Conservation (phyloP, 2,329 filamentous ascomycete species). For the Paecilomyces variotii region DNA sequence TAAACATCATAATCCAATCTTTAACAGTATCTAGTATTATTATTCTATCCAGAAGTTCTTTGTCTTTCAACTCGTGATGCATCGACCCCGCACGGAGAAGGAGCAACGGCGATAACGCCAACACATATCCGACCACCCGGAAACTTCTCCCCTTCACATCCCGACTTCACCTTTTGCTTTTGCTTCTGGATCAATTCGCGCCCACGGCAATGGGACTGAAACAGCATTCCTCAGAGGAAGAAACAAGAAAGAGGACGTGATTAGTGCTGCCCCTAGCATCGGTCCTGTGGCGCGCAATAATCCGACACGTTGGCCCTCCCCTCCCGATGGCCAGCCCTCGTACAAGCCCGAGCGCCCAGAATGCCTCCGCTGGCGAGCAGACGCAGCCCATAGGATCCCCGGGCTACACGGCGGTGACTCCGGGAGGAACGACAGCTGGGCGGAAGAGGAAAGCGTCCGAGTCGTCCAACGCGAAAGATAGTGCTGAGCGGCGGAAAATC, state of each 20-base stretch:
- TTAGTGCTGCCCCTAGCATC: background rate
- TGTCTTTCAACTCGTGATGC: no score
- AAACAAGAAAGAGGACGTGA: background rate
- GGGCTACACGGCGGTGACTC: background rate
- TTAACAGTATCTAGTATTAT: no score
- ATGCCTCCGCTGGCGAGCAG: background rate
- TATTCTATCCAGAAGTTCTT: no score
- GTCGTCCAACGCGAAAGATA: conserved; percentile 9
- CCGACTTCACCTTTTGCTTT: background rate
- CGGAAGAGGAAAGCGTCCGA: conserved; percentile 25
- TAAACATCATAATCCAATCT: no score
- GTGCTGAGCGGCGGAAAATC: conserved; percentile 25
- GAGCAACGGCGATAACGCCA: background rate
- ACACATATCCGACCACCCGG: background rate
- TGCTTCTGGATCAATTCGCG: background rate
- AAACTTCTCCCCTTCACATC: background rate
- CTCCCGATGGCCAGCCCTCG: conserved; percentile 5
- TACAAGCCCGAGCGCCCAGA: background rate
- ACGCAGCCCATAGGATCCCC: background rate
- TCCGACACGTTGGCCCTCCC: background rate
- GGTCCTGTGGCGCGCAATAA: background rate
- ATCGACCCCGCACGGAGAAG: background rate
- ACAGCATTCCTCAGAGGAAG: background rate
- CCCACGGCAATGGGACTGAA: background rate
- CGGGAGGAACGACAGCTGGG: background rate